A percentile compares a stretch with the other conserved stretches of the same genome.
Conservation (phyloP, 169 alveolate genomes). For the Cryptosporidium andersoni region DNA sequence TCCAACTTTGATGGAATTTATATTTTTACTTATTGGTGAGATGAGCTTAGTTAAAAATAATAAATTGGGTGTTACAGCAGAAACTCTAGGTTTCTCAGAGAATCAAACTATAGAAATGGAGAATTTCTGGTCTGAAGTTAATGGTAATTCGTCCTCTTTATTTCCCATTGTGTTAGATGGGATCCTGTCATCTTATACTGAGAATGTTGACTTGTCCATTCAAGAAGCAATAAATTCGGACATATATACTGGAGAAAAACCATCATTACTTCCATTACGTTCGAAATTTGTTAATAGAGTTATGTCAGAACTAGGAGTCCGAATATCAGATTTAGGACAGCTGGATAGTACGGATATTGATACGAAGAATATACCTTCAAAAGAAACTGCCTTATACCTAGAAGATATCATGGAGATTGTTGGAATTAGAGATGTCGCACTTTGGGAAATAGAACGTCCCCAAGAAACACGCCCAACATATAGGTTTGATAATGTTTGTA, state of each 20-base stretch:
- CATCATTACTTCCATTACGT: slow-evolving; percentile 14
- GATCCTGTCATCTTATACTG: too few species aligned
- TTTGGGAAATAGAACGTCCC: slow-evolving; percentile 70
- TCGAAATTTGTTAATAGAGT: slow-evolving; percentile 63
- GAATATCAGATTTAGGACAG: slow-evolving; percentile 29
- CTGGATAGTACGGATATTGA: slow-evolving; percentile 9
- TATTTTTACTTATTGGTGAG: slow-evolving; percentile 34
- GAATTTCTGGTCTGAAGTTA: slow-evolving; percentile 10
- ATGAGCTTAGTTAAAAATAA: slow-evolving; percentile 1
- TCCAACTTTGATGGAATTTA: slow-evolving; percentile 38
- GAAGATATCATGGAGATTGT: slow-evolving; percentile 32
- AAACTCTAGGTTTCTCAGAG: slow-evolving; percentile 8
- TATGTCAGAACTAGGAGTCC: slow-evolving; percentile 62
- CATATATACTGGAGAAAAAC: not conserved
- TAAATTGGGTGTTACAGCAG: not conserved
- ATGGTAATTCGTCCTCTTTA: not conserved
- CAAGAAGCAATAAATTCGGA: not conserved
- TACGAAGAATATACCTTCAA: not conserved
- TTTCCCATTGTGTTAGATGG: slow-evolving; percentile 21
- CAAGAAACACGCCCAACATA: slow-evolving; percentile 68
- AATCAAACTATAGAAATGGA: slow-evolving; percentile 13
- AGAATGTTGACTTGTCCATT: not conserved
- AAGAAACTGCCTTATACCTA: slow-evolving; percentile 2
- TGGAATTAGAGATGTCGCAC: slow-evolving; percentile 66
- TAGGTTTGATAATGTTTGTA: slow-evolving; percentile 12